Conservation (phyloP, 2,329 filamentous ascomycete genomes). For the Hymenoscyphus albidus region DNA sequence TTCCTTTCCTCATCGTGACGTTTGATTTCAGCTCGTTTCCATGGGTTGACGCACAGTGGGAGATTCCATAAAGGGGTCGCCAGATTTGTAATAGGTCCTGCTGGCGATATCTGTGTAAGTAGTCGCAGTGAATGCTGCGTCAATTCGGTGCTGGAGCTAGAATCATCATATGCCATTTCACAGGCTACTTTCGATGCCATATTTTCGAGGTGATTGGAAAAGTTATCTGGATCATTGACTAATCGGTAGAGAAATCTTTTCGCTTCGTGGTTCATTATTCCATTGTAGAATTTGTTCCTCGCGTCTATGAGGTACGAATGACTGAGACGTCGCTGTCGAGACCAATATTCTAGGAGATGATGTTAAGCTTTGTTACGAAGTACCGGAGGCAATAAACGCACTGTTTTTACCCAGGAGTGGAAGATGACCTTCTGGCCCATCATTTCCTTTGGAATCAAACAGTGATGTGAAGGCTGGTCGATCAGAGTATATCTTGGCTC, state of each 20-base stretch:
- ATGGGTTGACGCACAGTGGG: slow-evolving; percentile 33
- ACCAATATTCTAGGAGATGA: slow-evolving; percentile 40
- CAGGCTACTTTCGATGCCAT: slow-evolving; percentile 57
- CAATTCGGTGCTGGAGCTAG: slow-evolving; percentile 44
- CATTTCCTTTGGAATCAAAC: slow-evolving; percentile 29
- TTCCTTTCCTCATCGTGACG: slow-evolving; percentile 47
- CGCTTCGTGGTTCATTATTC: slow-evolving; percentile 47
- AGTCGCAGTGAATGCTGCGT: slow-evolving; percentile 53
- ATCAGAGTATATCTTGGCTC: slow-evolving; percentile 9
- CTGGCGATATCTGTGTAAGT: slow-evolving; percentile 54
- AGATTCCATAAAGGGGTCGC: slow-evolving; percentile 48
- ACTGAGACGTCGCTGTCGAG: slow-evolving; percentile 43
- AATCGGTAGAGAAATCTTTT: slow-evolving; percentile 50
- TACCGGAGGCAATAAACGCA: slow-evolving; percentile 19
- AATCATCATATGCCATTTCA: slow-evolving; percentile 51
- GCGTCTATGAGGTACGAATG: slow-evolving; percentile 40
- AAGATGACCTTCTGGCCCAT: slow-evolving; percentile 50
- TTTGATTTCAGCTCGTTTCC: slow-evolving; percentile 41
- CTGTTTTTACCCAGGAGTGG: slow-evolving; percentile 43
- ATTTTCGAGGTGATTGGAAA: slow-evolving; percentile 49
- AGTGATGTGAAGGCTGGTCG: slow-evolving; percentile 33
- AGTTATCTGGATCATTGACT: slow-evolving; percentile 48
- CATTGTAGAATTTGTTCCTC: slow-evolving; percentile 13
- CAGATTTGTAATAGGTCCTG: slow-evolving; percentile 54
- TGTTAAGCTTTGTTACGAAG: neutral